Evolutionary conservation across 352 stramenopile genomes (phyloP), one percentile per base, ranked within the genome.

Genomic region (Pythium diclinum): DNA sequence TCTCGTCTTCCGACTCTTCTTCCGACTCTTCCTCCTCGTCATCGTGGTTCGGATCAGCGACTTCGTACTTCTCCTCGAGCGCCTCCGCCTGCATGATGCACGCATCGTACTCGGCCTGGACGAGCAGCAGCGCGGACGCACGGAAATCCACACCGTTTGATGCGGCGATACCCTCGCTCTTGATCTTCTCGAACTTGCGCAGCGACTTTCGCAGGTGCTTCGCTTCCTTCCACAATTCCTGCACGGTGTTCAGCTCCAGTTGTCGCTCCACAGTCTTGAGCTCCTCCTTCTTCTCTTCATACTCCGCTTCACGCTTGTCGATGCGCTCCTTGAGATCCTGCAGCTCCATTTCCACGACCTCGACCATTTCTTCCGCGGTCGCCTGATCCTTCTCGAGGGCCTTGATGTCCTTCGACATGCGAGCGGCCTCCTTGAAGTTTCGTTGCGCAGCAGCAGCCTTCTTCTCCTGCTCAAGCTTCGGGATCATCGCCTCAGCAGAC

Each of bases 341-440:
- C 3, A 95, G 74, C 56, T 93, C 86, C 82, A 92, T 93, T 33
- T 88, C 83, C 1, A 92, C 78, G 36, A 90, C 81, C 63, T 92
- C 81, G 16, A 92, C 83, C 79, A 87, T 89, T 44, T 93, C 86
- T 63, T 95, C 86, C 0, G 86, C 86, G 0, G 76, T 88, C 14
- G 73, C 72, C 25, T 85, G 81, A 69, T 95, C 86, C 51, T 95
- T 95, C 68, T 95, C 86, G 3, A 95, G 56, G 17, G 81, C 79
- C 72, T 95, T 95, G 58, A 95, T 92, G 49, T 93, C 86, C 59
- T 95, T 93, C 4, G 86, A 93, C 21, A 95, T 88, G 19, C 84
- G 74, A 3, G 86, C 86, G 6, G 86, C 86, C 40, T 95, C 86
- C 65, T 95, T 93, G 61, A 95, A 95, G 65, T 95, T 92, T n/a